Base-by-base conservation (phyloP, 257 asterid genomes). In the Salvia miltiorrhiza region DNA sequence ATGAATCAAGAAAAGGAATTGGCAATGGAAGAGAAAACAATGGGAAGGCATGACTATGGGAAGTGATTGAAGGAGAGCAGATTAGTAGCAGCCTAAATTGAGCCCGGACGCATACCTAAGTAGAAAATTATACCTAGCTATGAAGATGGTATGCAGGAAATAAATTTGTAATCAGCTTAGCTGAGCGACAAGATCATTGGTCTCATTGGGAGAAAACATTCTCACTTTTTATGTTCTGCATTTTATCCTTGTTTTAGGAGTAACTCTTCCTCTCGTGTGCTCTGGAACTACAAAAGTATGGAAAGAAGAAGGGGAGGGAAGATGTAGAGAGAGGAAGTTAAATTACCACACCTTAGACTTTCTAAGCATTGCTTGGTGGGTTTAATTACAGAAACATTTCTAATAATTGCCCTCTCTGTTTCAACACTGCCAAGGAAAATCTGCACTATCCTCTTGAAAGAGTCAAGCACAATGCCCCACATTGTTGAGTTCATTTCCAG, bases 361-460 rank as follows among this genome's bases (percentile, higher is more conserved):
- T 87, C 94, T 35, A 89, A 77, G 81, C 92, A 84, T 40, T 85
- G 86, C 77, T 83, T 81, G 63, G 82, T 80, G 66, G 94, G 86
- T 81, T 80, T 75, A 65, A 73, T 54, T 63, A 79, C 69, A 58
- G 83, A 67, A 71, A 63, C 81, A 78, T 73, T 69, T 74, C 69
- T 81, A 41, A 73, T 17, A 41, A 63, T 59, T 55, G 66, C 50
- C 41, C 69, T 74, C 57, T 77, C 78, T 63, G 69, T 67, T 68
- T 80, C 74, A 50, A 49, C 84, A 71, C 79, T 76, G 60, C 77
- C 78, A 56, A 82, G 60, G 71, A 89, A 75, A 67, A 54, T 28
- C 50, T 84, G 88, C 52, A 87, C 68, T 37, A 83, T 73, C 77
- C 80, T 75, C 73, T 70, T 72, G 56, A 80, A 85, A 72, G 79